Conservation (phyloP, 1,284 basidiomycete species). For the Leccinum laetum region DNA sequence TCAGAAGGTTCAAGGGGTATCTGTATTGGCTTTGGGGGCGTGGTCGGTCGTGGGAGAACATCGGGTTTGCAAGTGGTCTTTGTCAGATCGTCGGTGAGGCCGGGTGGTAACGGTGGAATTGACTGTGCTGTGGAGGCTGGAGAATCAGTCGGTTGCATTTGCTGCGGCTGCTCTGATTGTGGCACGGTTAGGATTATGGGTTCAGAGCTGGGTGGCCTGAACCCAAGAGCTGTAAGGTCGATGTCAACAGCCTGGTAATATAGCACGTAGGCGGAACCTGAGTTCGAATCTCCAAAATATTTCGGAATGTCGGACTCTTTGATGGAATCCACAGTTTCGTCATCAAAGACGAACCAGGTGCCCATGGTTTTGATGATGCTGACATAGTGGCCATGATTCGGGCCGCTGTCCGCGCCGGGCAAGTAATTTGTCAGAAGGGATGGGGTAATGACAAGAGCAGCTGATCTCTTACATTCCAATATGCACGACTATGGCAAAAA, state of each 20-base stretch:
- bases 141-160: slow-evolving; percentile 21
- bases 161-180: slow-evolving; percentile 14
- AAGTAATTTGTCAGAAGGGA: slow-evolving; percentile 15
- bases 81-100: slow-evolving; percentile 40
- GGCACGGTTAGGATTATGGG: slow-evolving; percentile 22
- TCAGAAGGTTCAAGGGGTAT: slow-evolving; percentile 12
- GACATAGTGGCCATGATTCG: slow-evolving; percentile 97
- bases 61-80: slow-evolving; percentile 35
- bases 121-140: slow-evolving; percentile 29
- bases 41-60: slow-evolving; percentile 27
- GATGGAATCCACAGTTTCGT: slow-evolving; percentile 88
- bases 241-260: slow-evolving; percentile 97
- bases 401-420: slow-evolving; percentile 60
- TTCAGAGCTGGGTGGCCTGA: slow-evolving; percentile 39
- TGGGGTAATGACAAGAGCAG: slow-evolving; percentile 4
- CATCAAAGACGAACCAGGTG: slow-evolving; percentile 94
- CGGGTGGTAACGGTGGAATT: slow-evolving; percentile 48
- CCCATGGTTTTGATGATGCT: slow-evolving; percentile 89
- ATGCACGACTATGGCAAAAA: slow-evolving; percentile 97
- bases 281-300: slow-evolving; percentile 92
- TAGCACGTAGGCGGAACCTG: slow-evolving; percentile 93
- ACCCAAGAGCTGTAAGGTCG: slow-evolving; percentile 68
- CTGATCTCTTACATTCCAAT: slow-evolving; percentile 83
- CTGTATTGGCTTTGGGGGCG: slow-evolving; percentile 20
- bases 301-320: slow-evolving; percentile 88